These are phyloP conservation scores for Leccinum olivaceopallidum DNA, from an alignment of 768 basidiomycete species.

Conservation along the genomic window DNA sequence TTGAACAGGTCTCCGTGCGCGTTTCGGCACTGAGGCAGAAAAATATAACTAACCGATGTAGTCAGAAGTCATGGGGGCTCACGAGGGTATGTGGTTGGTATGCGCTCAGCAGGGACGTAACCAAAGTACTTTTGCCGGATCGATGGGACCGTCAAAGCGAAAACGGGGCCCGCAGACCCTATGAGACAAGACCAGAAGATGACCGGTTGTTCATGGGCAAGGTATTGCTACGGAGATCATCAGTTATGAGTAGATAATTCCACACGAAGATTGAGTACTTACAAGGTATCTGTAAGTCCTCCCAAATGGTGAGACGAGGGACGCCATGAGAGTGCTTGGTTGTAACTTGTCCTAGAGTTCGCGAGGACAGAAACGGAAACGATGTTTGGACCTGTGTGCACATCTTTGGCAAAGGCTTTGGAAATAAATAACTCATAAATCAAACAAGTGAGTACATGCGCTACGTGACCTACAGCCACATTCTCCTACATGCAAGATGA, in stretches of 20 bases:
- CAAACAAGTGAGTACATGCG: background rate
- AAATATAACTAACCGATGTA: too few species aligned
- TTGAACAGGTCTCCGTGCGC: slow-evolving; percentile 63
- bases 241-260: background rate
- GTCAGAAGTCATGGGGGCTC: slow-evolving; percentile 31
- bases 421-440: slow-evolving; percentile 23
- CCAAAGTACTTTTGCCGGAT: slow-evolving; percentile 71
- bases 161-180: slow-evolving; percentile 71
- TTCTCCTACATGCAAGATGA: background rate
- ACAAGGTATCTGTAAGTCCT: slow-evolving; percentile 33
- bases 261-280: background rate
- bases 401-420: slow-evolving; percentile 25
- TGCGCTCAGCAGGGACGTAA: slow-evolving; percentile 63
- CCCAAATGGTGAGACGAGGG: slow-evolving; percentile 31
- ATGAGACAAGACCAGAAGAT: slow-evolving; percentile 85
- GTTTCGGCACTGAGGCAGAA: slow-evolving; percentile 58
- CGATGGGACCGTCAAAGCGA: slow-evolving; percentile 76
- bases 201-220: slow-evolving; percentile 88
- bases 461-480: too few species aligned
- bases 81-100: slow-evolving; percentile 83
- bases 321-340: slow-evolving; percentile 23
- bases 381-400: slow-evolving; percentile 24
- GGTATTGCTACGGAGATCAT: slow-evolving; percentile 63
- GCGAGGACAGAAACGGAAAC: slow-evolving; percentile 16
- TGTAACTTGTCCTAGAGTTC: background rate